Base-by-base conservation (phyloP, 2,329 filamentous ascomycete species). In the Verticillium alfalfae region DNA sequence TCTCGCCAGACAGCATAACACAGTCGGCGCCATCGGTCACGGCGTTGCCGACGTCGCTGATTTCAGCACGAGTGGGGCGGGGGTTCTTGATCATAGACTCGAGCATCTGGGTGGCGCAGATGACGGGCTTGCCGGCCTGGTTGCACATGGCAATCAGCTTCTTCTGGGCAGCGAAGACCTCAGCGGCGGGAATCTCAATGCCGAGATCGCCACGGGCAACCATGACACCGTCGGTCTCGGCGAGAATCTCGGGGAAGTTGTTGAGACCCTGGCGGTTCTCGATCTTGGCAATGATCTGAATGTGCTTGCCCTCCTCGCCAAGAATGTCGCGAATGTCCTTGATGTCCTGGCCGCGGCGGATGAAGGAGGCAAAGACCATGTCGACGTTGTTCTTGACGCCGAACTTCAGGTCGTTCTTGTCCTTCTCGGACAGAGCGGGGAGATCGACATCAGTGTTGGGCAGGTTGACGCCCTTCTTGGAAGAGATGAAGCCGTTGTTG, bases 141-240 rank as follows among this genome's bases (percentile, higher is more conserved):
- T 99, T 99, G 88, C 95, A 99, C 89, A 98, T 98, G 80, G 95
- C 93, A 79, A 99, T 99, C 87, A 99, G 93, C 92, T 99, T 99
- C 90, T 99, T 99, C 85, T 99, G 95, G 62, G 95, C 95, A 70
- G 96, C 92, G 80, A 99, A 99, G 68, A 99, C 95, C 85, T 99
- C 95, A 67, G 94, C 92, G 65, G 95, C 94, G 58, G 95, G 94
- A 71, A 99, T 99, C 82, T 99, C 95, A 71, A 99, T 99, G 84
- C 95, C 95, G 67, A 97, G 83, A 75, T 98, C 95, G 82, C 95
- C 95, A 87, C 95, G 94, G 72, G 95, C 95, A 70, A 99, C 95
- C 95, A 99, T 99, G 83, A 99, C 93, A 85, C 95, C 95, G 77
- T 99, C 95, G 6, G 95, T 98, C 82, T 93, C 92, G 74, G 87